A percentile compares a stretch with the other conserved stretches of the same genome.
phyloP scores from a whole-genome alignment of 2,329 filamentous ascomycete genomes.

The Cordyceps cateniannulata region DNA sequence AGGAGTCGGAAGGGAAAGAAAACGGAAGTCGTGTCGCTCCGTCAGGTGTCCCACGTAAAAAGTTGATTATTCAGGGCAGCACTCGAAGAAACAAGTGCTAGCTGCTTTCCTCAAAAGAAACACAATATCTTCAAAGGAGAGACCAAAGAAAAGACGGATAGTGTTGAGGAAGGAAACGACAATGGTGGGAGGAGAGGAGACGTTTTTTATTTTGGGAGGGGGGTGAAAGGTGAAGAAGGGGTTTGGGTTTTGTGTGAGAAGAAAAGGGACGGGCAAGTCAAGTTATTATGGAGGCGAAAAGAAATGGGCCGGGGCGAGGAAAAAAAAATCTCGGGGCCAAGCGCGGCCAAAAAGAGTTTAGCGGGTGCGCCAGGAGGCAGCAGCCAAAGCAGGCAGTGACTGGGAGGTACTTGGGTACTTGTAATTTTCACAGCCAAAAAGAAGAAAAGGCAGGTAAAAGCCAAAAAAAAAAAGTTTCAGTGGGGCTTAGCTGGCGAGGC shows the following conservation, averaged over 20 bases:
- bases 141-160: constrained; percentile 34
- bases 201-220: background rate
- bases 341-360: constrained; percentile 13
- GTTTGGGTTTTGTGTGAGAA: constrained; percentile 25
- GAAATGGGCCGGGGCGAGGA: constrained; percentile 16
- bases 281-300: constrained; percentile 21
- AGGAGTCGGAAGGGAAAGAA: constrained; percentile 13
- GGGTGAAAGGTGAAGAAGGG: constrained; percentile 14
- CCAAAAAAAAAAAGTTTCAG: background rate
- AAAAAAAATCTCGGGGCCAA: constrained; percentile 12
- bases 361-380: constrained; percentile 6
- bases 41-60: constrained; percentile 27
- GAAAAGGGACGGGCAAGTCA: constrained; percentile 13
- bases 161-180: constrained; percentile 24
- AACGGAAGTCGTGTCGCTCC: constrained; percentile 28
- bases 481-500: background rate
- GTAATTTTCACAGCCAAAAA: background rate
- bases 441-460: background rate
- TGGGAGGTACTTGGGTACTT: background rate
- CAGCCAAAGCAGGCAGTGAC: background rate
- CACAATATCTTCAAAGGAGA: constrained; percentile 41
- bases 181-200: constrained; percentile 21
- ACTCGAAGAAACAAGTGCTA: constrained; percentile 26
- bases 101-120: constrained; percentile 36
- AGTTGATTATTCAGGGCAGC: constrained; percentile 17